Evolutionary conservation across 208 protist genomes (phyloP).

Genomic region (Strigomonas galati): DNA sequence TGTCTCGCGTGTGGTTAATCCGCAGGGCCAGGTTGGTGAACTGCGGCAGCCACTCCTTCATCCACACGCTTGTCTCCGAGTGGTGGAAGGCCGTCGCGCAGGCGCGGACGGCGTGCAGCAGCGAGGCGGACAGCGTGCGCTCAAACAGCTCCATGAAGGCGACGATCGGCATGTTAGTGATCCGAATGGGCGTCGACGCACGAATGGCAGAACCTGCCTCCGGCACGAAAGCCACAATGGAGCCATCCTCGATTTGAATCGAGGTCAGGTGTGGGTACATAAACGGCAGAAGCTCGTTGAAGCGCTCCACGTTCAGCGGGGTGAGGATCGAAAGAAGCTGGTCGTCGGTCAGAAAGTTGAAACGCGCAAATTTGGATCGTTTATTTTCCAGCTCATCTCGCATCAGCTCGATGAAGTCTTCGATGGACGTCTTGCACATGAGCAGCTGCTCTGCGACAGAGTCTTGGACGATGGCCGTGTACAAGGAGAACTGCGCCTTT

Average conservation of each 20-base stretch:
- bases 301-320: slow-evolving; percentile 29
- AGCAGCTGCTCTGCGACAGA: slow-evolving; percentile 89
- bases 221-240: slow-evolving; percentile 42
- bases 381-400: slow-evolving; percentile 90
- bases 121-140: slow-evolving; percentile 36
- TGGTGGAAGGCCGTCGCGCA: slow-evolving; percentile 39
- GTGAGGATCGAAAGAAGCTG: slow-evolving; percentile 83
- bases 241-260: slow-evolving; percentile 35
- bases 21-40: slow-evolving; percentile 61
- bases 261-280: slow-evolving; percentile 60
- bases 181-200: slow-evolving; percentile 24
- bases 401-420: slow-evolving; percentile 87
- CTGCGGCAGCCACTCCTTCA: slow-evolving; percentile 59
- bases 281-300: slow-evolving; percentile 50
- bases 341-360: slow-evolving; percentile 90
- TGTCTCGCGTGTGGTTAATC: slow-evolving; percentile 59
- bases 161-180: slow-evolving; percentile 47
- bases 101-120: slow-evolving; percentile 42
- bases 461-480: slow-evolving; percentile 90
- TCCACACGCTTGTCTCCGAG: slow-evolving; percentile 45
- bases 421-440: slow-evolving; percentile 79
- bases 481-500: slow-evolving; percentile 86
- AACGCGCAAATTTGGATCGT: slow-evolving; percentile 86
- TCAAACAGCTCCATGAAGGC: slow-evolving; percentile 76
- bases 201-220: slow-evolving; percentile 48